Percentiles rank a stretch among this genome's conserved stretches.
Conservation (phyloP, 1,139 yeast species). For the Spencermartinsiella ligniputridi region DNA sequence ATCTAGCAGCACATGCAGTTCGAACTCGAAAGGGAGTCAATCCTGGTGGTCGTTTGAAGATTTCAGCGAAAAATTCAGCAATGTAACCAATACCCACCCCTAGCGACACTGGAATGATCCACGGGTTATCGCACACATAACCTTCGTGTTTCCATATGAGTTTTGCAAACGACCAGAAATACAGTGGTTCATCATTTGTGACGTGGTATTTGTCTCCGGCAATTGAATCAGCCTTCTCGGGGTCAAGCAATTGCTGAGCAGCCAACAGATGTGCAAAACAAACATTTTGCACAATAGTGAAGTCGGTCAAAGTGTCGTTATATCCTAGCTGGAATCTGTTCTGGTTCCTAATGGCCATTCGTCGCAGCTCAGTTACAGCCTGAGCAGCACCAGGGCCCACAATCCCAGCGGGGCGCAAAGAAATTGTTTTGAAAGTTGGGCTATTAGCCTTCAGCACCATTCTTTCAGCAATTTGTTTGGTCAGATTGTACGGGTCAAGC, state of each 20-base stretch:
- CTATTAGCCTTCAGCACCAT: conserved; percentile 63
- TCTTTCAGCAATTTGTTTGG: conserved; percentile 88
- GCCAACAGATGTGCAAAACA: conserved; percentile 96
- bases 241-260: conserved; percentile 62
- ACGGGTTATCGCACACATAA: conserved; percentile 61
- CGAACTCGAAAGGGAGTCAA: conserved; percentile 92
- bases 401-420: conserved; percentile 95
- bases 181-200: conserved; percentile 92
- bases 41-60: conserved; percentile 82
- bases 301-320: conserved; percentile 87
- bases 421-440: conserved; percentile 58
- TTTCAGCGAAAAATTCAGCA: conserved; percentile 64
- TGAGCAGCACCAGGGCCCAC: conserved; percentile 99
- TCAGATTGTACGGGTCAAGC: conserved; percentile 96
- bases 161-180: conserved; percentile 96
- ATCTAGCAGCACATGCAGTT: conserved; percentile 91
- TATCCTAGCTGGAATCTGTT: conserved; percentile 92
- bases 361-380: conserved; percentile 85
- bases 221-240: conserved; percentile 39
- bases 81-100: conserved; percentile 80
- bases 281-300: conserved; percentile 99
- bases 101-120: conserved; percentile 64
- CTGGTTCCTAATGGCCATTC: conserved; percentile 79
- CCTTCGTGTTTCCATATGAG: conserved; percentile 98
- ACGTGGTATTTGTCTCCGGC: conserved; percentile 87